Percentiles rank a stretch among this genome's conserved stretches.
These are phyloP conservation scores for Trichoderma semiorbis DNA, from an alignment of 2,329 filamentous ascomycete species.

Conservation along the genomic window DNA sequence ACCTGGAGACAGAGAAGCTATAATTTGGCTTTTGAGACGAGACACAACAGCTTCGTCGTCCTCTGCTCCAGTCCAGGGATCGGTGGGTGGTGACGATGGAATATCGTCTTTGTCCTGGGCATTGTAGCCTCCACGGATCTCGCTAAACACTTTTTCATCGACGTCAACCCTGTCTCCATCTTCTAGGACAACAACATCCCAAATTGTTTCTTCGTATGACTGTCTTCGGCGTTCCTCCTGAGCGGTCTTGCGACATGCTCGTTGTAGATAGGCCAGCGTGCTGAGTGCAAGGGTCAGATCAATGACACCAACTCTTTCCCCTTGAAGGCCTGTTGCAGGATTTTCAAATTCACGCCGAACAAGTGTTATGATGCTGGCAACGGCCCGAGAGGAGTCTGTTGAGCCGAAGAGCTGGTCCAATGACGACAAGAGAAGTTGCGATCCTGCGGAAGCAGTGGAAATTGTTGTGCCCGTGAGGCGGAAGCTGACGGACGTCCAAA, in stretches of 20 bases:
- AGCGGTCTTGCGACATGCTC: conserved; percentile 49
- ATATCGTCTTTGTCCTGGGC: not conserved
- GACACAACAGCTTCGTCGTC: conserved; percentile 42
- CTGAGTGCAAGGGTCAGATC: conserved; percentile 61
- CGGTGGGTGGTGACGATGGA: not conserved
- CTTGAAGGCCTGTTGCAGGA: conserved; percentile 55
- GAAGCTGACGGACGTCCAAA: conserved; percentile 60
- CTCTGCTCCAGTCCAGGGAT: conserved; percentile 7
- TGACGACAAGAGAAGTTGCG: conserved; percentile 55
- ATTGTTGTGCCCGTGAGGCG: conserved; percentile 55
- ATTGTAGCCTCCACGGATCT: not conserved
- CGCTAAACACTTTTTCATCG: conserved; percentile 31
- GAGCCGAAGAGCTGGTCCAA: conserved; percentile 64
- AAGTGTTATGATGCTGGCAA: conserved; percentile 63
- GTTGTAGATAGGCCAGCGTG: conserved; percentile 60
- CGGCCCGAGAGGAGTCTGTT: conserved; percentile 65
- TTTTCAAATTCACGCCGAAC: conserved; percentile 63
- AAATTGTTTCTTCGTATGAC: conserved; percentile 55
- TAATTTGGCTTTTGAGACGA: conserved; percentile 51
- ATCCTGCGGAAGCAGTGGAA: conserved; percentile 52
- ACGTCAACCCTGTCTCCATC: conserved; percentile 57
- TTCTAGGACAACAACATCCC: conserved; percentile 63
- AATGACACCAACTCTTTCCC: conserved; percentile 57
- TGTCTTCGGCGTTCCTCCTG: conserved; percentile 48
- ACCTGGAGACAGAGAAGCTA: conserved; percentile 51